A percentile compares a stretch with the other conserved stretches of the same genome.
Evolutionary conservation across 306 rosid genomes (phyloP).

Genomic region (Boehmeria nivea): DNA sequence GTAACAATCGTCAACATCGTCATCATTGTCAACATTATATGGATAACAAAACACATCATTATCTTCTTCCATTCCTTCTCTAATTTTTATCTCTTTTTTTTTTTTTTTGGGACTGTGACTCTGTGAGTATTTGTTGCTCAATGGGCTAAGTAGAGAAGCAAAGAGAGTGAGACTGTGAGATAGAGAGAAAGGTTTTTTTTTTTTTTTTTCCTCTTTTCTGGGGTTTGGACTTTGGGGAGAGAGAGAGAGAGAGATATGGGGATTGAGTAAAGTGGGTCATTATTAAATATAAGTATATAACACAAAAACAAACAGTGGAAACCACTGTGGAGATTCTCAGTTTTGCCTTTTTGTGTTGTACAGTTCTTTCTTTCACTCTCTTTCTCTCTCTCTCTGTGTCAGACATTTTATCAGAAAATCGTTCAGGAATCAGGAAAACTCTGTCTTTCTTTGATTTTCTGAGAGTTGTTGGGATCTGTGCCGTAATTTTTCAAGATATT

Average conservation of each 20-base stretch:
- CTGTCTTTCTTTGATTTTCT: conserved; percentile 59
- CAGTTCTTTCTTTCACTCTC: too few relatives aligned
- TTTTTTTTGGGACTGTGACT: too few relatives aligned
- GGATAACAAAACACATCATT: conserved; percentile 53
- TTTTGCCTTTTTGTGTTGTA: conserved; percentile 29
- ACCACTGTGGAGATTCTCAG: conserved; percentile 70
- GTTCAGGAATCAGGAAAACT: conserved; percentile 67
- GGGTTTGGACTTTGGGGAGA: conserved; percentile 3
- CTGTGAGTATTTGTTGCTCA: too few relatives aligned
- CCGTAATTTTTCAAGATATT: conserved; percentile 32
- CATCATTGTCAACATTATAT: conserved; percentile 27
- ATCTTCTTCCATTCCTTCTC: conserved; percentile 33
- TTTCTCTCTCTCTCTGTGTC: conserved; percentile 54
- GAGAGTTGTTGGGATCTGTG: conserved; percentile 82
- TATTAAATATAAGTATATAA: neutral
- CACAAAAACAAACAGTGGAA: conserved; percentile 24
- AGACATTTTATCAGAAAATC: conserved; percentile 61
- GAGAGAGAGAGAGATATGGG: conserved; percentile 1
- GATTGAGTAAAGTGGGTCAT: conserved; percentile 34
- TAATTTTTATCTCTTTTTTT: neutral
- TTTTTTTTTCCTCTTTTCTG: too few relatives aligned
- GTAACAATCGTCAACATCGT: conserved; percentile 16
- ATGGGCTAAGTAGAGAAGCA: too few relatives aligned
- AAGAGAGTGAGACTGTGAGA: conserved; percentile 1
- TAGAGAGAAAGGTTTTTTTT: neutral